Percentiles rank a stretch among this genome's conserved stretches.
phyloP scores from a whole-genome alignment of 306 rosid species.

The Vigna reflexopilosa region DNA sequence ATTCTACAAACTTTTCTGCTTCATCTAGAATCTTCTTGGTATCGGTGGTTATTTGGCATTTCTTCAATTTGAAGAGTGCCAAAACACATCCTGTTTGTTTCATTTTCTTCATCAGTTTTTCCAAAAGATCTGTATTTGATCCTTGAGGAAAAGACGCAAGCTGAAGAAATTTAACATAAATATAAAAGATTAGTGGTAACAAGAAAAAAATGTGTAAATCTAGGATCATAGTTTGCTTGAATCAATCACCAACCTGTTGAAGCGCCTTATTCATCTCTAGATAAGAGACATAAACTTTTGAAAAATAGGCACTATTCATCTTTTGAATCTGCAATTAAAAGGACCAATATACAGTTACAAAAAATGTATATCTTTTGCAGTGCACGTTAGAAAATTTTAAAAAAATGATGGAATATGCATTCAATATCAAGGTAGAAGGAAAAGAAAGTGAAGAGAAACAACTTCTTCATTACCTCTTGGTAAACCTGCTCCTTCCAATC shows the following conservation, averaged over 20 bases:
- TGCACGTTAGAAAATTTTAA: not conserved
- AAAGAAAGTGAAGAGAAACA: not conserved
- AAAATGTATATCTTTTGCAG: not conserved
- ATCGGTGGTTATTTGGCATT: not conserved
- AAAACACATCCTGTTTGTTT: not conserved
- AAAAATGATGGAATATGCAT: not conserved
- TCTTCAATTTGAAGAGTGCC: slow-evolving; percentile 28
- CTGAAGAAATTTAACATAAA: slow-evolving; percentile 37
- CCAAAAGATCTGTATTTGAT: not conserved
- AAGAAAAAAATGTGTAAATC: not conserved
- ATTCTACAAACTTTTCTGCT: no score
- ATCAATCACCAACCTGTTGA: slow-evolving; percentile 36
- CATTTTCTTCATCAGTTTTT: not conserved
- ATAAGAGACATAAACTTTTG: not conserved
- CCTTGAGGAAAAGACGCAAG: slow-evolving; percentile 12
- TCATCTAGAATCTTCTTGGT: no score
- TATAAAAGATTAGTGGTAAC: slow-evolving; percentile 4
- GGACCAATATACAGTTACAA: not conserved
- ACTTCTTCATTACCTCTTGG: no score
- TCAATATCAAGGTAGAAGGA: not conserved
- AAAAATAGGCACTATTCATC: not conserved
- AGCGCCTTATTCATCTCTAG: not conserved
- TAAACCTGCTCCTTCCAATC: no score
- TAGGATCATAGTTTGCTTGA: not conserved
- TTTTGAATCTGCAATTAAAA: slow-evolving; percentile 40